Percentiles rank a stretch among this genome's conserved stretches.
Evolutionary conservation across 345 rosid species (phyloP).

Genomic region (Firmiana major): DNA sequence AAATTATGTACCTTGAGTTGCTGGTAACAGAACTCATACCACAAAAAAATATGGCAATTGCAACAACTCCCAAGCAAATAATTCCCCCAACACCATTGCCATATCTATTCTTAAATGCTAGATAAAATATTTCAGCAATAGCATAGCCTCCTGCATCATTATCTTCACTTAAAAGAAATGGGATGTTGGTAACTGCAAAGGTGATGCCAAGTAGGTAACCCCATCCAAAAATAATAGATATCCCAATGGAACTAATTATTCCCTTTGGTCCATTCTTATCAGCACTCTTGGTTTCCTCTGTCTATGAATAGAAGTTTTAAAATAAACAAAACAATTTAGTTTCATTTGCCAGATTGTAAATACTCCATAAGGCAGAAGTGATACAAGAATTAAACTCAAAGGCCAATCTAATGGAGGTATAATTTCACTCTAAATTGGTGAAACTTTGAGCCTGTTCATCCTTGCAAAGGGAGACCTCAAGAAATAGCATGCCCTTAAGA

Average conservation of each 20-base stretch:
- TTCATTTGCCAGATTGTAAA: slow-evolving; percentile 7
- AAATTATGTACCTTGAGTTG: slow-evolving; percentile 66
- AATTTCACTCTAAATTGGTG: neutral
- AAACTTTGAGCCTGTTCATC: neutral
- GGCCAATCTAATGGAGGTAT: neutral
- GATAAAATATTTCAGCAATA: slow-evolving; percentile 82
- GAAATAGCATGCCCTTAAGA: neutral
- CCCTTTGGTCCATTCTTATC: slow-evolving; percentile 89
- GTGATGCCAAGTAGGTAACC: slow-evolving; percentile 84
- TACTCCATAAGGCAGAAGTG: neutral
- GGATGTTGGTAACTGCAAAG: slow-evolving; percentile 78
- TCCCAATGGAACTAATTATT: slow-evolving; percentile 79
- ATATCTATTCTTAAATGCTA: slow-evolving; percentile 77
- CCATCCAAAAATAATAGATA: slow-evolving; percentile 94
- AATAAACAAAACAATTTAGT: slow-evolving; percentile 6
- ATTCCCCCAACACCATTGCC: slow-evolving; percentile 90
- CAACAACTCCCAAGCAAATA: slow-evolving; percentile 78
- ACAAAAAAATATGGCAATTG: slow-evolving; percentile 90
- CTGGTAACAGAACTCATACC: slow-evolving; percentile 98
- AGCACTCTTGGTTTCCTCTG: slow-evolving; percentile 92
- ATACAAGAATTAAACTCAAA: neutral
- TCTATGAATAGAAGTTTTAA: slow-evolving; percentile 38
- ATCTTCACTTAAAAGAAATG: slow-evolving; percentile 61
- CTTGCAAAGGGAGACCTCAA: neutral
- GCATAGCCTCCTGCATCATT: slow-evolving; percentile 92